A percentile compares a stretch with the other conserved stretches of the same genome.
Evolutionary conservation across 2,329 filamentous ascomycete genomes (phyloP).

Genomic region (Fusarium sp.): DNA sequence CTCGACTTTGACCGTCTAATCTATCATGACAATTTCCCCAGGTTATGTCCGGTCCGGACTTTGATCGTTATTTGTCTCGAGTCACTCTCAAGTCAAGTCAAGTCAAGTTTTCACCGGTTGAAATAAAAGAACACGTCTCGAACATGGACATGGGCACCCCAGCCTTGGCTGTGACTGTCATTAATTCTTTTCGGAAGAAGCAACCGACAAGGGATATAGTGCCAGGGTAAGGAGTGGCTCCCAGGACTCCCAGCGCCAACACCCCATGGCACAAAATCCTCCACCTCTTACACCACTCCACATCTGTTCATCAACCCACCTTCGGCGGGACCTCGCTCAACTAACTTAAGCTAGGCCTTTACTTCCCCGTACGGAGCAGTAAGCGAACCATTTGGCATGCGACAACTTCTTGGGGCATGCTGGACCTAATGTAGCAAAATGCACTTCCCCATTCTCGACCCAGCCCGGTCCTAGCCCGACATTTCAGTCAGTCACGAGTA

Average conservation of each 20-base stretch:
- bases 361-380: constrained; percentile 43
- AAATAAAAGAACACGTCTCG: constrained; percentile 31
- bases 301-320: constrained; percentile 47
- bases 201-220: constrained; percentile 31
- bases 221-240: constrained; percentile 16
- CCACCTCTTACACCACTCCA: constrained; percentile 45
- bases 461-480: constrained; percentile 36
- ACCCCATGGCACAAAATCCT: constrained; percentile 41
- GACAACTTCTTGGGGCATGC: constrained; percentile 35
- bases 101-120: constrained; percentile 3
- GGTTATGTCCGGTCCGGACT: not conserved
- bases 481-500: constrained; percentile 41
- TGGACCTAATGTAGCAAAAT: constrained; percentile 31
- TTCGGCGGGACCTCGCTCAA: constrained; percentile 48
- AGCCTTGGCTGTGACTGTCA: constrained; percentile 18
- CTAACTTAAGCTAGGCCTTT: constrained; percentile 42
- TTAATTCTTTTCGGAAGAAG: constrained; percentile 32
- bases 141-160: constrained; percentile 22
- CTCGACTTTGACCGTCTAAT: not conserved
- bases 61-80: not conserved
- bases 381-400: constrained; percentile 47
- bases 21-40: constrained; percentile 13
- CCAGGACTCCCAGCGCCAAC: constrained; percentile 2
- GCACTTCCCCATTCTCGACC: constrained; percentile 33
- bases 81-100: not conserved